Evolutionary conservation across 2,329 filamentous ascomycete genomes (phyloP).

Genomic region (Coniella lustricola): DNA sequence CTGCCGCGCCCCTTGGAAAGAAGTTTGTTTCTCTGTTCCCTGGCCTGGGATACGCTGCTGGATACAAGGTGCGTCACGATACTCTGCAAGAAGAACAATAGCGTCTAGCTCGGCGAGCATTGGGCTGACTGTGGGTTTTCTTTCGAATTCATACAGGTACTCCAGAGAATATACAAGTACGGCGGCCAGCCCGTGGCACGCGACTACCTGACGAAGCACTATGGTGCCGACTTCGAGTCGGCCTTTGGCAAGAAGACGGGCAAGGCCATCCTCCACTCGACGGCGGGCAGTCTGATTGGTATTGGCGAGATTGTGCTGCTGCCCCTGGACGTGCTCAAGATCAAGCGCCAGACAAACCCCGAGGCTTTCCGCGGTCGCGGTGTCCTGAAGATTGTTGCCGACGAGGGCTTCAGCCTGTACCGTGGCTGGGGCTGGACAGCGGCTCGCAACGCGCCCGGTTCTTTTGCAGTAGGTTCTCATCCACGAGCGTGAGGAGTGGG

Average conservation of each 20-base stretch:
- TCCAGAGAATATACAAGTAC: constrained; percentile 98
- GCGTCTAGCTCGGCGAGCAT: too few relatives aligned
- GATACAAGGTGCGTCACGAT: constrained; percentile 67
- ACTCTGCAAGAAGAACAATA: too few relatives aligned
- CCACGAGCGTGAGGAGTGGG: not conserved
- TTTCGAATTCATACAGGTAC: constrained; percentile 43
- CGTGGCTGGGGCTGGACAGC: constrained; percentile 97
- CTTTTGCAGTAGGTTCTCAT: constrained; percentile 67
- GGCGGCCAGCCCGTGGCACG: constrained; percentile 92
- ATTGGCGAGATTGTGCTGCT: constrained; percentile 96
- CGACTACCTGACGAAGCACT: constrained; percentile 76
- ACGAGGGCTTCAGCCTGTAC: constrained; percentile 94
- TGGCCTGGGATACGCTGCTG: constrained; percentile 91
- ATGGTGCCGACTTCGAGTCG: constrained; percentile 75
- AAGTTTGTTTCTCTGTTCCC: constrained; percentile 97
- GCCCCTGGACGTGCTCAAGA: constrained; percentile 95
- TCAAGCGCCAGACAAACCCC: constrained; percentile 98
- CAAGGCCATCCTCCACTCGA: constrained; percentile 97
- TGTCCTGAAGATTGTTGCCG: constrained; percentile 78
- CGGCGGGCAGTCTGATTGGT: constrained; percentile 88
- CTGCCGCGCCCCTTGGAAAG: constrained; percentile 56
- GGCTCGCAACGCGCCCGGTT: constrained; percentile 91
- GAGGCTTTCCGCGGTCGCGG: constrained; percentile 95
- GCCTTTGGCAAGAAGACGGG: constrained; percentile 95
- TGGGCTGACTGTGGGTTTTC: not conserved